phyloP scores from a whole-genome alignment of 208 protist species.

The Wallacemonas sp. region DNA sequence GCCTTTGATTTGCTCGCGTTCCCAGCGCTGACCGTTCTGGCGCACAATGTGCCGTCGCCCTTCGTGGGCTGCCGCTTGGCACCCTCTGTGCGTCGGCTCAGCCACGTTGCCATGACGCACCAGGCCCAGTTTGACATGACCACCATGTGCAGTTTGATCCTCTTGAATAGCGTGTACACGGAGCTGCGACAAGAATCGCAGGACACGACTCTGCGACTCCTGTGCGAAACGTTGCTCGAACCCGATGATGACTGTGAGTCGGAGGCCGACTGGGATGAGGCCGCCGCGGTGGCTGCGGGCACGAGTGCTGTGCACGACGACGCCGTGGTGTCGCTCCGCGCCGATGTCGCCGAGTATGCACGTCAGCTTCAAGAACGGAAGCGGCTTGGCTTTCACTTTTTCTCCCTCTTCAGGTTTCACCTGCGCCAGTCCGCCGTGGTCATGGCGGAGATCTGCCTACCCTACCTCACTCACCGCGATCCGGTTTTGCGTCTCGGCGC shows the following conservation, averaged over 20 bases:
- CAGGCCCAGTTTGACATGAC: constrained; percentile 1
- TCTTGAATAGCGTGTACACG: constrained; percentile 50
- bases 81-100: constrained; percentile 7
- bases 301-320: background rate
- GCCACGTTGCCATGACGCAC: background rate
- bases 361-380: constrained; percentile 26
- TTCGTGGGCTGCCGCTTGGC: constrained; percentile 16
- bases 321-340: constrained; percentile 10
- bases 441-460: constrained; percentile 68
- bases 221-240: constrained; percentile 49
- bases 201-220: constrained; percentile 34
- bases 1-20: constrained; percentile 48
- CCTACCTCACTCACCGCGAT: constrained; percentile 68
- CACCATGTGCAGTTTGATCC: constrained; percentile 22
- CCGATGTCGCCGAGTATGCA: background rate
- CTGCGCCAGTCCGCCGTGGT: constrained; percentile 60
- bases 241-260: constrained; percentile 12
- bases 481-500: constrained; percentile 54
- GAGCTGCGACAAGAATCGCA: constrained; percentile 41
- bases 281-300: background rate
- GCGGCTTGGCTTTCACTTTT: constrained; percentile 64
- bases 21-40: constrained; percentile 55
- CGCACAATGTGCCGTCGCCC: constrained; percentile 61
- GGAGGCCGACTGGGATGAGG: background rate
- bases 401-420: constrained; percentile 48